These are phyloP conservation scores for Rhinocladiella similis DNA, from an alignment of 2,329 filamentous ascomycete species.

Conservation along the genomic window DNA sequence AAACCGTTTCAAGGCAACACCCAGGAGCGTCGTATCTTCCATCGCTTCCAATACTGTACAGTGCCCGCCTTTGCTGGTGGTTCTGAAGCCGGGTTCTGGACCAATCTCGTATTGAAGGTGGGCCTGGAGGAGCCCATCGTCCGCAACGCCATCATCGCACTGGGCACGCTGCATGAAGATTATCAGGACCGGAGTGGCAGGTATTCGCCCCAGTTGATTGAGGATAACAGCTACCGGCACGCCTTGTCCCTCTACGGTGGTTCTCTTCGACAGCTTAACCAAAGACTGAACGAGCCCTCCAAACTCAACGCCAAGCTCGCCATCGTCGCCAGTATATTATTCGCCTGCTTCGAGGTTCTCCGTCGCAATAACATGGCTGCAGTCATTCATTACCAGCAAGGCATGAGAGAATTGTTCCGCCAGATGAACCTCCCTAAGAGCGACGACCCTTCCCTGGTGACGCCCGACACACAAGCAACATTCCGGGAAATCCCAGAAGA, in stretches of 20 bases:
- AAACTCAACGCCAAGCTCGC: slow-evolving; percentile 52
- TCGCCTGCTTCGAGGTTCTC: slow-evolving; percentile 63
- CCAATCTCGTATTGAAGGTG: slow-evolving; percentile 61
- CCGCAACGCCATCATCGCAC: slow-evolving; percentile 64
- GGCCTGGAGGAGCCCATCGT: slow-evolving; percentile 63
- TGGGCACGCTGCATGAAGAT: slow-evolving; percentile 65
- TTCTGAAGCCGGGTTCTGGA: slow-evolving; percentile 68
- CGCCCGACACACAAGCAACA: slow-evolving; percentile 8
- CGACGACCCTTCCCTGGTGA: slow-evolving; percentile 24
- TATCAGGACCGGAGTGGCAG: slow-evolving; percentile 30
- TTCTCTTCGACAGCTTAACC: slow-evolving; percentile 54
- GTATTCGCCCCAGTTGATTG: slow-evolving; percentile 39
- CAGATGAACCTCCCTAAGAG: slow-evolving; percentile 32
- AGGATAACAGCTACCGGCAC: slow-evolving; percentile 51
- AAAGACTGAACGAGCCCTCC: slow-evolving; percentile 42
- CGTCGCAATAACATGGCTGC: slow-evolving; percentile 33
- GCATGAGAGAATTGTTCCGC: slow-evolving; percentile 30
- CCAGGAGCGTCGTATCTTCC: slow-evolving; percentile 61
- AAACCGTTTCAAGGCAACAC: slow-evolving; percentile 50
- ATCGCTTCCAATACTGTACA: slow-evolving; percentile 62
- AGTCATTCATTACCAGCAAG: slow-evolving; percentile 30
- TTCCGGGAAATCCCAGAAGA: slow-evolving; percentile 28
- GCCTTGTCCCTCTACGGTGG: slow-evolving; percentile 62
- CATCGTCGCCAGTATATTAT: slow-evolving; percentile 65
- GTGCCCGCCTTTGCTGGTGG: slow-evolving; percentile 65